phyloP scores from a whole-genome alignment of 2,329 filamentous ascomycete genomes.

The Fusarium subtropicale region DNA sequence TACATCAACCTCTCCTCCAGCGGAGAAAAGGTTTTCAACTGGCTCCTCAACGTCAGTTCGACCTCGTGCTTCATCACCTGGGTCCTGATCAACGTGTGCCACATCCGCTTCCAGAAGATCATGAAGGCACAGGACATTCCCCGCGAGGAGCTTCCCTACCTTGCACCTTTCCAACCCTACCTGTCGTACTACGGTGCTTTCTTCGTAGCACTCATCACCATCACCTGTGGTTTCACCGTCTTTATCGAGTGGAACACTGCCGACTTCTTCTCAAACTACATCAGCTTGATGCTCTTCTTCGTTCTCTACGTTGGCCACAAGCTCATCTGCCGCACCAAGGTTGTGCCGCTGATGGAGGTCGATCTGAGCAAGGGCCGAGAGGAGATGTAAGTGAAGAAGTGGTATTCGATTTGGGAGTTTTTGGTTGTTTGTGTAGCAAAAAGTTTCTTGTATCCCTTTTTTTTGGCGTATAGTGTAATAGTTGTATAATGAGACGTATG shows the following conservation, averaged over 20 bases:
- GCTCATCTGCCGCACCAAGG: constrained; percentile 55
- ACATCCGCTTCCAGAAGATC: constrained; percentile 73
- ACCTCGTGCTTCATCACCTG: constrained; percentile 78
- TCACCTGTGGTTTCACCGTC: constrained; percentile 76
- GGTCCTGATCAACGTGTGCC: constrained; percentile 73
- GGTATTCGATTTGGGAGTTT: constrained; percentile 17
- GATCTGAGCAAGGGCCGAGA: constrained; percentile 50
- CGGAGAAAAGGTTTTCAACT: constrained; percentile 74
- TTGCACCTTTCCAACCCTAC: constrained; percentile 71
- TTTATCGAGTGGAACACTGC: constrained; percentile 72
- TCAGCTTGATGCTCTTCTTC: constrained; percentile 73
- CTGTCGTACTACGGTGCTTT: constrained; percentile 74
- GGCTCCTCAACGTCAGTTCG: constrained; percentile 77
- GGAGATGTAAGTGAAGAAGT: constrained; percentile 13
- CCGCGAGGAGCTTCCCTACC: constrained; percentile 69
- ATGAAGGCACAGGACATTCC: constrained; percentile 67
- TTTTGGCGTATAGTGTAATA: constrained; percentile 38
- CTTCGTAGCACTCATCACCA: constrained; percentile 71
- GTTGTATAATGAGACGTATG: constrained; percentile 41
- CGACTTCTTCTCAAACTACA: constrained; percentile 72
- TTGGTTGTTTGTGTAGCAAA: constrained; percentile 20
- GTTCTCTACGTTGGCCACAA: constrained; percentile 72
- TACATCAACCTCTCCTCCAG: constrained; percentile 73
- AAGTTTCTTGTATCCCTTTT: constrained; percentile 19
- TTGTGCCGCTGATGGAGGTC: constrained; percentile 53